Evolutionary conservation across 257 asterid species (phyloP), one percentile per base, ranked within the genome.

Genomic region (Scutellaria minor): DNA sequence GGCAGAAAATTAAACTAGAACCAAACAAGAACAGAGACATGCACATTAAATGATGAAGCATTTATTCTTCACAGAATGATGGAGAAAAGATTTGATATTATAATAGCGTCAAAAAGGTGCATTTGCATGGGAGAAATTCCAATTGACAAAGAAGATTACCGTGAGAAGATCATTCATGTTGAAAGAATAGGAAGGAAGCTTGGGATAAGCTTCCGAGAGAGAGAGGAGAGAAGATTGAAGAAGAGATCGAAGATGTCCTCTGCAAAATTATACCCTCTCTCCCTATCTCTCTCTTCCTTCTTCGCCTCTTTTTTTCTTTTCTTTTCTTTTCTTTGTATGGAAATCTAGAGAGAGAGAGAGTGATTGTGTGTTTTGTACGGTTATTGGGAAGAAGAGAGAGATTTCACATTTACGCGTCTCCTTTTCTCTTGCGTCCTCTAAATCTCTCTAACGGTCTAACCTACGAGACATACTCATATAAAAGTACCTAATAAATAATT

Each of bases 91-190:
- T 18, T 18, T 18, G 18, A 18, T 0, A 18, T 18, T 12, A 5
- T 44, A 63, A 76, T 5, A 31, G 10, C 59, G 6, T 5, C 11
- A 9, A 41, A 60, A 72, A 53, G 40, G 55, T 76, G n/a, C 46
- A 39, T 60, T 65, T 72, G 55, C 70, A 53, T 41, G 64, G 47
- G 8, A 56, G 53, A 48, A 27, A 44, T 15, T 44, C 18, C 18
- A 18, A 18, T 18, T 18, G 18, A 18, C 18, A 18, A 18, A 18
- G 18, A 18, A 2, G 27, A 24, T 1, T 81, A 87, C 96, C 81
- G 86, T 39, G 75, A 85, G 80, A 64, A 89, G 96, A 77, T 89
- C 91, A 37, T 89, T 87, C 96, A 87, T 89, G 68, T 68, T 79
- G 83, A 52, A 54, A 39, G 37, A 53, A 35, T 47, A 13, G 69